Base-by-base conservation (phyloP, 2,329 filamentous ascomycete species). In the Diaporthe vexans region DNA sequence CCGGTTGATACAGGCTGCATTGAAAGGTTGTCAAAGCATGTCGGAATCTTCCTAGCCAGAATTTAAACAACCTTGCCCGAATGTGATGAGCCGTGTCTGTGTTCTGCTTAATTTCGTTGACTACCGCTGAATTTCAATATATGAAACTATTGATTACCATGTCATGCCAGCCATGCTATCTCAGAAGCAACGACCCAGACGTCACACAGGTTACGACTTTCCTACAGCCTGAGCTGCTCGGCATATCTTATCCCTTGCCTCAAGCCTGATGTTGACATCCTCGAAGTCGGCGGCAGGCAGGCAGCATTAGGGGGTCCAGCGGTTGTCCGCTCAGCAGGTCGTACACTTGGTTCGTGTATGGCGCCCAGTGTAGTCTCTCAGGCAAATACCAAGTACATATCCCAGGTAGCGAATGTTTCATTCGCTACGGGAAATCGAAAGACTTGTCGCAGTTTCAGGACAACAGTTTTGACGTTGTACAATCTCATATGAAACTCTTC, bases 251-350 rank as follows among this genome's bases (percentile, higher is more conserved):
- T 87, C 4, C 83, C 84, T 2, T 78, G 82, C 57, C 81, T 87
- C 21, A 78, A 81, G 63, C 78, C 80, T 0, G 73, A 77, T 33
- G 79, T 82, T 78, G 76, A 73, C 24, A 79, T 87, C 63, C 83
- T 87, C 73, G 85, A 87, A 75, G 79, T 86, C 61, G 86, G 86
- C 72, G 85, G 84, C 76, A 86, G 86, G 0, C 86, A 2, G 86
- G 86, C 8, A 85, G 83, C 46, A 87, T 88, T 75, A 84, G 79
- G 80, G 4, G 84, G 82, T 9, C 78, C 88, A 21, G 83, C 82
- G 24, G 80, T 80, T 37, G 79, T 83, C 63, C 82, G 83, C 10
- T 40, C 37, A 40, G 10, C 10, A 11, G 37, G 37, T 13, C 37
- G n/a, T 10, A 40, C 37, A 10, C 37, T 40, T 10, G 37, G 37